Evolutionary conservation across 2,329 filamentous ascomycete species (phyloP).

Genomic region (Bipolaris cookei): DNA sequence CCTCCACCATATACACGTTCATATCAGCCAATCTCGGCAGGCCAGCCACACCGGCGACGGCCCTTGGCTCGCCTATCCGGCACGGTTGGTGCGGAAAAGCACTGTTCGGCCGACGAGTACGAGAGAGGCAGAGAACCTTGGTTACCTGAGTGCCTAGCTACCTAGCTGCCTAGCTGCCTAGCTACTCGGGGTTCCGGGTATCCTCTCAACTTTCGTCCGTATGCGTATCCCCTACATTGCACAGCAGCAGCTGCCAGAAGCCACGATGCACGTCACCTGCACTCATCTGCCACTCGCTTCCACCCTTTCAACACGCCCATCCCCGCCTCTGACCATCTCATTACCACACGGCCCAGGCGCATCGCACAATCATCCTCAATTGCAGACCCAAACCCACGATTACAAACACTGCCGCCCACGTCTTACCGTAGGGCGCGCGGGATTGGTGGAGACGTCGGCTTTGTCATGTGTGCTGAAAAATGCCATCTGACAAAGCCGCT

Average conservation of each 20-base stretch:
- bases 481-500: constrained; percentile 37
- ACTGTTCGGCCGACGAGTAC: constrained; percentile 24
- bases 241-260: neutral
- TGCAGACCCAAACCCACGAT: constrained; percentile 19
- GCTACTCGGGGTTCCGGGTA: constrained; percentile 21
- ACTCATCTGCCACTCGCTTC: constrained; percentile 2
- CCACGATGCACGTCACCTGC: constrained; percentile 6
- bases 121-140: constrained; percentile 7
- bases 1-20: too few relatives aligned
- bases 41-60: constrained; percentile 5
- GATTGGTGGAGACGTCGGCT: constrained; percentile 28
- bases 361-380: constrained; percentile 7
- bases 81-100: constrained; percentile 14
- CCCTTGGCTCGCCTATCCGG: neutral
- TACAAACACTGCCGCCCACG: constrained; percentile 13
- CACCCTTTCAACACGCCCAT: neutral
- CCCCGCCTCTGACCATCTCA: constrained; percentile 10
- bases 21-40: neutral
- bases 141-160: too few relatives aligned
- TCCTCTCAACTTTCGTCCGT: constrained; percentile 16
- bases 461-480: constrained; percentile 39
- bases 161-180: neutral
- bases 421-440: constrained; percentile 4
- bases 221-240: too few relatives aligned
- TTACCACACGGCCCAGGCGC: constrained; percentile 16